A percentile compares a stretch with the other conserved stretches of the same genome.
Conservation (phyloP, 257 asterid genomes). For the Striga asiatica region DNA sequence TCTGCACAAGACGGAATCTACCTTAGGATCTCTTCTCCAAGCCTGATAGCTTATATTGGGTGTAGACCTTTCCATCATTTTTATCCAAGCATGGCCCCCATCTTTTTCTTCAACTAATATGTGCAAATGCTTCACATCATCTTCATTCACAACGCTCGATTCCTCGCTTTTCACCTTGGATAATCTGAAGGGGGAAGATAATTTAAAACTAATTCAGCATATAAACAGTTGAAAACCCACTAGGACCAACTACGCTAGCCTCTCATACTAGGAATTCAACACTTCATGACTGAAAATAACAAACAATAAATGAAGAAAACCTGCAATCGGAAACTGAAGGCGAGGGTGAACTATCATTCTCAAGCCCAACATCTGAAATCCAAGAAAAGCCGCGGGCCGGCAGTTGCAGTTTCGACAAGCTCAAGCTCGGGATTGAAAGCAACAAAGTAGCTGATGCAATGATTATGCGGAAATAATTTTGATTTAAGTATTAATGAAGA, state of each 20-base stretch:
- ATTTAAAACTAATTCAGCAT: not conserved
- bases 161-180: slow-evolving; percentile 29
- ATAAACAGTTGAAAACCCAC: no score
- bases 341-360: slow-evolving; percentile 18
- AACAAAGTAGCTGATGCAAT: no score
- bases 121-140: slow-evolving; percentile 51
- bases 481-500: no score
- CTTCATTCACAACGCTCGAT: slow-evolving; percentile 39
- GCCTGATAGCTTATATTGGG: slow-evolving; percentile 77
- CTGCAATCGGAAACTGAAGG: slow-evolving; percentile 32
- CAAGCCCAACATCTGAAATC: slow-evolving; percentile 20
- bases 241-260: no score
- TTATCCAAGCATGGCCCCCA: slow-evolving; percentile 78
- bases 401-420: slow-evolving; percentile 35
- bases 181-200: slow-evolving; percentile 33
- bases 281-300: not conserved
- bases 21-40: slow-evolving; percentile 94
- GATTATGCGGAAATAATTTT: no score
- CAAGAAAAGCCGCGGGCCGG: no score
- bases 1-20: slow-evolving; percentile 11
- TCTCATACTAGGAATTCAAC: no score
- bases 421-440: slow-evolving; percentile 33
- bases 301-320: slow-evolving; percentile 19
- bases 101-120: slow-evolving; percentile 61
- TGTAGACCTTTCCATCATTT: slow-evolving; percentile 74